Conservation (phyloP, 257 asterid genomes). For the Solanum etuberosum region DNA sequence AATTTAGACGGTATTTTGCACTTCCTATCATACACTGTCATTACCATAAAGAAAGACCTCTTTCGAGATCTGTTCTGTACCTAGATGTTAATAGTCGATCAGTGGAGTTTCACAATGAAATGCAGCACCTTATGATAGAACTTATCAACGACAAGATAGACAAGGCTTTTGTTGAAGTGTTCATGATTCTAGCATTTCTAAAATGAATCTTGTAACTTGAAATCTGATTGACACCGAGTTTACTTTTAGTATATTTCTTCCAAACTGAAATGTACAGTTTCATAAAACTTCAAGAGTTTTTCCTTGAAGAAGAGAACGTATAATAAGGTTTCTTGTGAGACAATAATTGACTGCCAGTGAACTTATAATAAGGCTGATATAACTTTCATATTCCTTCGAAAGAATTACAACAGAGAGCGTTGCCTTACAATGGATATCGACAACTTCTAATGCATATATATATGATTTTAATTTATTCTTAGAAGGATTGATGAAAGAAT, state of each 20-base stretch:
- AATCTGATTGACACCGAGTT: neutral
- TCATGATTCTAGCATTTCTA: neutral
- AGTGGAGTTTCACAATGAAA: neutral
- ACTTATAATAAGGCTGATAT: neutral
- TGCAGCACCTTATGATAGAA: neutral
- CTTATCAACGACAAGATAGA: neutral
- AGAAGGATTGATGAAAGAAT: neutral
- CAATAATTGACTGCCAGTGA: neutral
- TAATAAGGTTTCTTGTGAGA: neutral
- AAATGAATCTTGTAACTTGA: neutral
- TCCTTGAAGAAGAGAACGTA: neutral
- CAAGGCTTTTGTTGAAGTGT: neutral
- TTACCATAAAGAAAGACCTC: neutral
- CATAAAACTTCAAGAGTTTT: neutral
- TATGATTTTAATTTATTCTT: neutral
- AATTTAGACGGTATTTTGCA: neutral
- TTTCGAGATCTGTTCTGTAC: neutral
- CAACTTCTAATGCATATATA: neutral
- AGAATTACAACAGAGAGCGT: neutral
- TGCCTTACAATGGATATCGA: neutral
- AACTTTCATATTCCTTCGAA: neutral
- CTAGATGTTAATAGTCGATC: neutral
- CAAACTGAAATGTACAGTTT: neutral
- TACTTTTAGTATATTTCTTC: neutral
- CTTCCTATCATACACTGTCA: neutral